Evolutionary conservation across 2,329 filamentous ascomycete genomes (phyloP), one percentile per base, ranked within the genome.

Genomic region (Botryotinia narcissicola): DNA sequence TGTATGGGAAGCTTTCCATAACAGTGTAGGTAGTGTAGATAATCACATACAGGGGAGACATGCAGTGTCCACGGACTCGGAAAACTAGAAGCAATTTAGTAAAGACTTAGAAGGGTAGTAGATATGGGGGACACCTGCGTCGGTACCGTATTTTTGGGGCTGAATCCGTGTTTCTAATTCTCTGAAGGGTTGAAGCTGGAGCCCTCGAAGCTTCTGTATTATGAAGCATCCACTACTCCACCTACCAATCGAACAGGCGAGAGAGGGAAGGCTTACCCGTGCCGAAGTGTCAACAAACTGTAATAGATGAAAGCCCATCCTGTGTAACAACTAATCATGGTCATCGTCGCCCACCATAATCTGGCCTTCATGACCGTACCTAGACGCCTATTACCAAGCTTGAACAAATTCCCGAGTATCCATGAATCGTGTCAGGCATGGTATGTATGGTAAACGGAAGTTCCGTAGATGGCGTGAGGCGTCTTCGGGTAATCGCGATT

Each of bases 401-500:
- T 29, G 46, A 68, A 57, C 66, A 68, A 54, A 42, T 57, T 32
- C 66, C 66, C 66, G 66, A 69, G n/a, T 6, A 69, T 57, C 37
- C 48, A 42, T 69, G n/a, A 69, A 44, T 69, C 37, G 64, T 68
- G 64, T 40, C 32, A 40, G 64, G 51, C 25, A 22, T 40, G 48
- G 64, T n/a, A n/a, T 54, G 25, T n/a, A 48, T 54, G 25, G 18
- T 7, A 42, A 18, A 18, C 64, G 48, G 25, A 67, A 40, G 12
- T 29, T 54, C 63, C 44, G 35, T 54, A 14, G 48, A 44, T 40
- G 64, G 66, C 66, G 66, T 51, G 35, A 57, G 48, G 66, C 66
- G 48, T 69, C 44, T 42, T 57, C 48, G 48, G 66, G 44, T 69
- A 57, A 57, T 57, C 37, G 37, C 37, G 51, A 57, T 68, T 42